Evolutionary conservation across 495 filamentous ascomycete genomes (phyloP).

Genomic region (Daldinia concentrica): DNA sequence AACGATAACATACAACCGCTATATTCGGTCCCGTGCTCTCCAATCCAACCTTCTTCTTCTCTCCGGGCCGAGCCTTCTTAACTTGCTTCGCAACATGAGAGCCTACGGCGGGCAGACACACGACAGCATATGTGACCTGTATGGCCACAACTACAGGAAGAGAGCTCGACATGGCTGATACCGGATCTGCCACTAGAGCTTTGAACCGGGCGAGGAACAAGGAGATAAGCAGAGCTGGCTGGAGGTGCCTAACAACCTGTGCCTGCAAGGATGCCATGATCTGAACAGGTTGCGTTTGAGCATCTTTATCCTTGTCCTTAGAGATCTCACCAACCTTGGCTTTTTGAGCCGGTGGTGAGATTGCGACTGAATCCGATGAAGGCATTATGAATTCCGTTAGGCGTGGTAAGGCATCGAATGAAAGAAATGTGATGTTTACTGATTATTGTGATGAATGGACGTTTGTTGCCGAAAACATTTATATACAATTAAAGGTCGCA

Average conservation of each 20-base stretch:
- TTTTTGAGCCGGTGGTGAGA: constrained; percentile 32
- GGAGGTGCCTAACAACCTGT: constrained; percentile 57
- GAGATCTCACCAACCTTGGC: constrained; percentile 22
- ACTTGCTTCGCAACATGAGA: constrained; percentile 47
- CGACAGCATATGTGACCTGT: constrained; percentile 72
- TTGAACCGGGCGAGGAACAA: constrained; percentile 70
- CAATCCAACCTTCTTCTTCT: constrained; percentile 55
- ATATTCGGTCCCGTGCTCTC: constrained; percentile 48
- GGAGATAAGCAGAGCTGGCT: constrained; percentile 71
- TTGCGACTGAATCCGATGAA: constrained; percentile 47
- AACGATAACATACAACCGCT: constrained; percentile 47
- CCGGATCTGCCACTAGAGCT: constrained; percentile 75
- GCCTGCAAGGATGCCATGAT: constrained; percentile 46
- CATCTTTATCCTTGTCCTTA: constrained; percentile 40
- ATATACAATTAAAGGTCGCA: background rate
- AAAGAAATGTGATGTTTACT: background rate
- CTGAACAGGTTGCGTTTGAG: constrained; percentile 47
- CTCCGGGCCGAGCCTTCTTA: constrained; percentile 52
- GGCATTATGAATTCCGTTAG: constrained; percentile 36
- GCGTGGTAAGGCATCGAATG: background rate
- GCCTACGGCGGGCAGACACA: constrained; percentile 77
- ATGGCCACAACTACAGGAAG: constrained; percentile 70
- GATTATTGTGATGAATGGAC: background rate
- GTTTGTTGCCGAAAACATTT: background rate
- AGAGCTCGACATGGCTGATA: constrained; percentile 66